Percentiles rank a stretch among this genome's conserved stretches.
Conservation (phyloP, 2,329 filamentous ascomycete genomes). For the Fusarium foetens region DNA sequence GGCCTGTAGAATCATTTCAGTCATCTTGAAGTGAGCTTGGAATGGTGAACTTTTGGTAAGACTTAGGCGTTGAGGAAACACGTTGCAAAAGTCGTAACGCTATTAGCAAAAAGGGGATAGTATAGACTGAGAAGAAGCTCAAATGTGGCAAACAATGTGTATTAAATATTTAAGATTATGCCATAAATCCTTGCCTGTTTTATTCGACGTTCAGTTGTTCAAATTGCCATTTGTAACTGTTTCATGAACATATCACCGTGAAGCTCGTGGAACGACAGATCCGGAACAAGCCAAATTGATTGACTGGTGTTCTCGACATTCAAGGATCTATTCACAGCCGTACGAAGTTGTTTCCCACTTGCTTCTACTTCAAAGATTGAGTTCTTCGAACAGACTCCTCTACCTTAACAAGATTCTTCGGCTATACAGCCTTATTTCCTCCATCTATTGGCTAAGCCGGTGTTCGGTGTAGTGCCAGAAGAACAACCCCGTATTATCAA, state of each 20-base stretch:
- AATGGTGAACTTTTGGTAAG: background rate
- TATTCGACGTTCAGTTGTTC: fast-evolving
- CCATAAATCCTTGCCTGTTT: fast-evolving
- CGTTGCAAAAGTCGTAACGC: too few species aligned
- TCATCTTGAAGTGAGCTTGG: fast-evolving
- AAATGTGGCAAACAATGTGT: fast-evolving
- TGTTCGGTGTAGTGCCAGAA: fast-evolving
- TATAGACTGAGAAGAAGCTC: fast-evolving
- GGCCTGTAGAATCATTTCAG: background rate
- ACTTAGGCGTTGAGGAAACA: fast-evolving
- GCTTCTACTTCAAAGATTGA: background rate
- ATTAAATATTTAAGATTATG: background rate
- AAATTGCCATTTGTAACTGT: background rate
- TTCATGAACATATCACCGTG: background rate
- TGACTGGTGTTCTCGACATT: fast-evolving
- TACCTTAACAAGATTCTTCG: fast-evolving
- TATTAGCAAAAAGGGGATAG: fast-evolving
- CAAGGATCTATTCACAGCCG: fast-evolving
- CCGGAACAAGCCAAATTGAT: fast-evolving
- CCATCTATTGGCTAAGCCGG: fast-evolving
- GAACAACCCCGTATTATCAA: fast-evolving
- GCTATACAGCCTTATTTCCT: fast-evolving
- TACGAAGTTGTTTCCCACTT: fast-evolving
- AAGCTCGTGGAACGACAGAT: background rate
- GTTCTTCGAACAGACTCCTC: fast-evolving